Conservation (phyloP, 1,284 basidiomycete genomes). For the Stereum hirsutum region DNA sequence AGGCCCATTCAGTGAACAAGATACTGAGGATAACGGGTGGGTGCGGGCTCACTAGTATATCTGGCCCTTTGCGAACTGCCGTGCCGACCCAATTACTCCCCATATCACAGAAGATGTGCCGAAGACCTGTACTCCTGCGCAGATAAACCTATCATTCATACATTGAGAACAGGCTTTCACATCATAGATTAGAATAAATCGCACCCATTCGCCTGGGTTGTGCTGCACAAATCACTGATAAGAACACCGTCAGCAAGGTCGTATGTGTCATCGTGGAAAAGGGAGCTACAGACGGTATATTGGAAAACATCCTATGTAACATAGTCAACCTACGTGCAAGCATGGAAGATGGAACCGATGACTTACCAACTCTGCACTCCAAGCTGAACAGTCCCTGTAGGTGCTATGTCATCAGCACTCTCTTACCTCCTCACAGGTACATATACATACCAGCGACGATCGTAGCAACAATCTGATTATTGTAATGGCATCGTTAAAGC, state of each 20-base stretch:
- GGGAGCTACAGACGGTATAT: conserved; percentile 27
- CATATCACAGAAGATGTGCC: conserved; percentile 37
- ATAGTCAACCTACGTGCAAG: not conserved
- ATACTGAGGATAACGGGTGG: not conserved
- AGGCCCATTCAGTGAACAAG: not conserved
- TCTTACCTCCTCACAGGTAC: too few species aligned
- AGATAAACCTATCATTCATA: conserved; percentile 13
- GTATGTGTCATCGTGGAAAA: too few species aligned
- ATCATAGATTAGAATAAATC: too few species aligned
- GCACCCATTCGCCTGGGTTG: conserved; percentile 16
- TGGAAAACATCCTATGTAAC: conserved; percentile 29
- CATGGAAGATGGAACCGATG: not conserved
- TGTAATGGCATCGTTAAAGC: too few species aligned
- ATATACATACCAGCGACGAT: conserved; percentile 37
- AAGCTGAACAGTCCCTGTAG: conserved; percentile 35
- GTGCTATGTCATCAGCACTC: too few species aligned
- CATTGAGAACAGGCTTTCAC: not conserved
- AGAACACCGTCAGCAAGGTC: not conserved
- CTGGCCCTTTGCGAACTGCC: conserved; percentile 34
- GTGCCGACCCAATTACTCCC: conserved; percentile 38
- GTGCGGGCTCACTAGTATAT: conserved; percentile 18
- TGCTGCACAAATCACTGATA: conserved; percentile 27
- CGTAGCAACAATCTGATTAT: conserved; percentile 28
- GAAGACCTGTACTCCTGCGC: conserved; percentile 30
- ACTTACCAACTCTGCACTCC: conserved; percentile 34